Base-by-base conservation (phyloP, 2,329 filamentous ascomycete genomes). In the Paradendryphiella salina region DNA sequence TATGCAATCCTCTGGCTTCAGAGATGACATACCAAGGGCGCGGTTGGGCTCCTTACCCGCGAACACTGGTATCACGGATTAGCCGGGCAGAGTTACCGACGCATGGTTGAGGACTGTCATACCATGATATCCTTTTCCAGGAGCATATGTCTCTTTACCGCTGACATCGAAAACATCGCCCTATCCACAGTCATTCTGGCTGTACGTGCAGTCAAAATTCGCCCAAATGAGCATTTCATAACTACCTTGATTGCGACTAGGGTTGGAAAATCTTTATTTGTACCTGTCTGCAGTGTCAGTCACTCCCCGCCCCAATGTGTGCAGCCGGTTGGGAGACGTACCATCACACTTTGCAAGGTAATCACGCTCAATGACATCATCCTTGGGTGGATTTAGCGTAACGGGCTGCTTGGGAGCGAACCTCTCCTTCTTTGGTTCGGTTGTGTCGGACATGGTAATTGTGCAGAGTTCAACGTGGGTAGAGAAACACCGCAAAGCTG, bases 11-110 rank as follows among this genome's bases (percentile, higher is more conserved):
- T 94, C 90, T 4, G 82, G 74, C 73, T 96, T 95, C 41, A 92
- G 85, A 6, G 91, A 96, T 1, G 90, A 94, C 72, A 86, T 86
- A 9, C 85, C 94, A 1, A 99, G 82, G 5, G 91, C 94, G 55
- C 90, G 85, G n/a, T 94, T 97, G 20, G 94, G 88, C 68, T 99
- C 95, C 70, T 96, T 96, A 55, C 94, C 94, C 2, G 90, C 89
- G 70, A 99, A 99, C 15, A 96, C 94, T 99, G 10, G 61, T 34
- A 11, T 7, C 10, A n/a, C 17, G 11, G 5, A 14, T 63, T 33
- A 63, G 55, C 31, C 10, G 1, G 18, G 13, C 29, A 11, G 48
- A 35, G 32, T 42, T 41, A 14, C n/a, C 35, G 5, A 17, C 42
- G 17, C 3, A 14, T n/a, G 10, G 13, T 11, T 15, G 28, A 5